These are phyloP conservation scores for Chaetomium sp. DNA, from an alignment of 2,329 filamentous ascomycete species.

Conservation along the genomic window DNA sequence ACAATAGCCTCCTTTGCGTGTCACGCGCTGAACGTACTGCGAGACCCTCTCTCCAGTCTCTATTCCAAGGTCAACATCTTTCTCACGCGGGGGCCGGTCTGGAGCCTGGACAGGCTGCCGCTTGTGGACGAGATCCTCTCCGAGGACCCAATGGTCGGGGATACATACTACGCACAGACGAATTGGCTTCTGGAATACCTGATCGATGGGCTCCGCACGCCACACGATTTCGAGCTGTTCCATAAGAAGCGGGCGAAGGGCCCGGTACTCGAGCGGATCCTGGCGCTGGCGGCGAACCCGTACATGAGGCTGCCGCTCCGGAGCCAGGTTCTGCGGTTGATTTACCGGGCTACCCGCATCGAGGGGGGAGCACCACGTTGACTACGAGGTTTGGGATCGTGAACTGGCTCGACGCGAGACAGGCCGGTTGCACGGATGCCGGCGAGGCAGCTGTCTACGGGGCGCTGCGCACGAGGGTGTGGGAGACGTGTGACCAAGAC, in stretches of 20 bases:
- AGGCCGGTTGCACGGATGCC: conserved; percentile 40
- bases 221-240: conserved; percentile 62
- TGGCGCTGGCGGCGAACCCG: conserved; percentile 69
- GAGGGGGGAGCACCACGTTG: conserved; percentile 77
- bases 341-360: conserved; percentile 69
- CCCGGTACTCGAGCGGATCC: conserved; percentile 69
- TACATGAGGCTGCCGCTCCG: conserved; percentile 62
- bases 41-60: conserved; percentile 76
- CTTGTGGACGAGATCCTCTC: conserved; percentile 65
- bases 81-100: conserved; percentile 74
- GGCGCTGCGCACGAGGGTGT: conserved; percentile 59
- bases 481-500: conserved; percentile 67
- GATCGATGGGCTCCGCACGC: conserved; percentile 64
- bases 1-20: conserved; percentile 75
- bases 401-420: conserved; percentile 70
- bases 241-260: conserved; percentile 54
- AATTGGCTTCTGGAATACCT: conserved; percentile 75
- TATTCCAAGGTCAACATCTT: conserved; percentile 87
- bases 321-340: conserved; percentile 60
- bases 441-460: conserved; percentile 52
- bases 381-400: conserved; percentile 74
- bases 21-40: conserved; percentile 68
- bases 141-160: conserved; percentile 46
- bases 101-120: conserved; percentile 73
- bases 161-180: conserved; percentile 68